These are phyloP conservation scores for Puccinia sorghi DNA, from an alignment of 1,284 basidiomycete species.

Conservation along the genomic window DNA sequence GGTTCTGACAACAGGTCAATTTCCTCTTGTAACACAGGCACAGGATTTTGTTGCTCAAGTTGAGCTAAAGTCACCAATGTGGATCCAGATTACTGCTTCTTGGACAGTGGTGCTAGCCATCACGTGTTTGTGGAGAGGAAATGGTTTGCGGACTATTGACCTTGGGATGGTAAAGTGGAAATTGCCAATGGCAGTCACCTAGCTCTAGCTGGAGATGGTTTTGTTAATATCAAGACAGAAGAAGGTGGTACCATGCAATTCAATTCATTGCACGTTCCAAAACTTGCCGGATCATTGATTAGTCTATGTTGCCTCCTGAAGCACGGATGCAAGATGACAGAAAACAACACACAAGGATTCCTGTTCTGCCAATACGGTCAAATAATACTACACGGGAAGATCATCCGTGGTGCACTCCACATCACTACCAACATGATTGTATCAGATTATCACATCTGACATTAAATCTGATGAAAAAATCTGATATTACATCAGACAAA, in stretches of 20 bases:
- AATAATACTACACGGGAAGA: no score
- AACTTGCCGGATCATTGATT: background rate
- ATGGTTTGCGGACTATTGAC: background rate
- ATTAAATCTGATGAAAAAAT: no score
- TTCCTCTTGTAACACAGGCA: background rate
- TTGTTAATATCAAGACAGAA: background rate
- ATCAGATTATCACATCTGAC: no score
- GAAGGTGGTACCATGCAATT: background rate
- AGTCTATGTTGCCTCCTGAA: background rate
- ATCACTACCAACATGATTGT: no score
- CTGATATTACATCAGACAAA: no score
- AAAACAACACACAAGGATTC: background rate
- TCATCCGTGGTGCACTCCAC: no score
- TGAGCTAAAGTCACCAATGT: background rate
- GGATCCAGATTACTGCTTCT: background rate
- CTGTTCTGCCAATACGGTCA: no score
- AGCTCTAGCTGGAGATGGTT: background rate
- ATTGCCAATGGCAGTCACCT: background rate
- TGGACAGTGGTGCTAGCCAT: conserved; percentile 1
- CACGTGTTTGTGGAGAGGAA: background rate
- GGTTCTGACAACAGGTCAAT: background rate
- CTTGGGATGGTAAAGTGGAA: background rate
- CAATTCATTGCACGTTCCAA: background rate
- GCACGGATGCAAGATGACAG: background rate
- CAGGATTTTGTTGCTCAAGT: background rate